These are phyloP conservation scores for Crithidia expoeki DNA, from an alignment of 208 protist species.

Conservation along the genomic window DNA sequence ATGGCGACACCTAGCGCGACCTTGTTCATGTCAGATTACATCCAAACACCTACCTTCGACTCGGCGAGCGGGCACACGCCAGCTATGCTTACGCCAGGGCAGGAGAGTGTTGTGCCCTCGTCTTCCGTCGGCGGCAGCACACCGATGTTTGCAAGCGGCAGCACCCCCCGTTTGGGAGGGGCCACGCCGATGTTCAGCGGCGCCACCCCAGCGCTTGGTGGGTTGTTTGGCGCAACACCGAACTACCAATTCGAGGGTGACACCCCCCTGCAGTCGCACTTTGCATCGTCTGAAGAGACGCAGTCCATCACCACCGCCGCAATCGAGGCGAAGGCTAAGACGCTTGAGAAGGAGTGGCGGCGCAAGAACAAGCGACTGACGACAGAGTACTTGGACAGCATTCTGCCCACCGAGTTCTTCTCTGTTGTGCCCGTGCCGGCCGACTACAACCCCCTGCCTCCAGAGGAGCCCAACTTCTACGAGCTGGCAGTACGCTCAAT, in stretches of 20 bases:
- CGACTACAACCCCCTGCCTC: slow-evolving; percentile 79
- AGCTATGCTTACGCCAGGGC: slow-evolving; percentile 32
- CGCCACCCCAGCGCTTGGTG: slow-evolving; percentile 46
- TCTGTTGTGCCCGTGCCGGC: slow-evolving; percentile 68
- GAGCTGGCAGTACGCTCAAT: slow-evolving; percentile 73
- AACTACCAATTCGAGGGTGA: slow-evolving; percentile 88
- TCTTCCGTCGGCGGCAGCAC: slow-evolving; percentile 22
- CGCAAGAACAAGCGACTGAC: slow-evolving; percentile 86
- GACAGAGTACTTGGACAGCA: slow-evolving; percentile 71
- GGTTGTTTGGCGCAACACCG: slow-evolving; percentile 72
- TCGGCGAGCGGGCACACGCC: slow-evolving; percentile 39
- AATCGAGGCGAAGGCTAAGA: slow-evolving; percentile 76
- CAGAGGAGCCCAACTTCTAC: slow-evolving; percentile 91
- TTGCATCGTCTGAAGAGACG: slow-evolving; percentile 50
- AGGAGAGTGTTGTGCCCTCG: slow-evolving; percentile 11
- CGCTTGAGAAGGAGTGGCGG: slow-evolving; percentile 84
- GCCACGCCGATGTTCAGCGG: slow-evolving; percentile 61
- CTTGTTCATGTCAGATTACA: slow-evolving; percentile 50
- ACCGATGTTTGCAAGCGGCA: slow-evolving; percentile 29
- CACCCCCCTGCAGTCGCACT: slow-evolving; percentile 85
- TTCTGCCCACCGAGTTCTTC: slow-evolving; percentile 79
- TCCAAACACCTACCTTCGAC: slow-evolving; percentile 62
- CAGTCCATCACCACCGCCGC: slow-evolving; percentile 71
- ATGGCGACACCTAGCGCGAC: slow-evolving; percentile 70
- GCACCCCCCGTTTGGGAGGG: slow-evolving; percentile 32